Conservation (phyloP, 2,329 filamentous ascomycete genomes). For the Pseudogymnoascus sp. region DNA sequence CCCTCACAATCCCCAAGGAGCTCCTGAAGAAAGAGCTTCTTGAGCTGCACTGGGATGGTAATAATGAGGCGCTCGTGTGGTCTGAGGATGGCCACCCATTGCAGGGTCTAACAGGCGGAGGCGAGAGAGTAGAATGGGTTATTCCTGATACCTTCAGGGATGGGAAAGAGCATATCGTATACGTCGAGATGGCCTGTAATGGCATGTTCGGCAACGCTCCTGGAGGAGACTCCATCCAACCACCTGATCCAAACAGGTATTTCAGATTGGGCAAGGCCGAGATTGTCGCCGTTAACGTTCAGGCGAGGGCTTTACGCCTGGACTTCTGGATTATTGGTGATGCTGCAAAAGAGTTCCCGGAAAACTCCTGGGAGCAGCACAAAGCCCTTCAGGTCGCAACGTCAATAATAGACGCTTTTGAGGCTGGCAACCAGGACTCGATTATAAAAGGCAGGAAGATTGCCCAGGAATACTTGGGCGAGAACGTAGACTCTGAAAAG, state of each 20-base stretch:
- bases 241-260: constrained; percentile 75
- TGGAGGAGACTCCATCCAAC: constrained; percentile 77
- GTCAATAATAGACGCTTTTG: constrained; percentile 82
- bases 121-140: constrained; percentile 86
- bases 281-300: constrained; percentile 81
- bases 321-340: constrained; percentile 97
- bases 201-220: constrained; percentile 94
- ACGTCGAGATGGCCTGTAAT: constrained; percentile 98
- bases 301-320: constrained; percentile 73
- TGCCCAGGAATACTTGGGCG: constrained; percentile 72
- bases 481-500: constrained; percentile 69
- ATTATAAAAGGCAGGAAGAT: constrained; percentile 75
- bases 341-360: constrained; percentile 82
- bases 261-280: constrained; percentile 70
- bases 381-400: constrained; percentile 76
- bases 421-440: constrained; percentile 68
- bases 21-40: constrained; percentile 69
- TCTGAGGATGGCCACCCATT: constrained; percentile 79
- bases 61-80: constrained; percentile 94
- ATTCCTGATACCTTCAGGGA: constrained; percentile 74
- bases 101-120: constrained; percentile 84
- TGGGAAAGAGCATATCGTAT: constrained; percentile 79
- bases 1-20: constrained; percentile 65
- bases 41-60: constrained; percentile 94
- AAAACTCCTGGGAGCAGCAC: constrained; percentile 82